Evolutionary conservation across 371 early-diverging fungal species (phyloP).

Genomic region (Rhizopus sp.): DNA sequence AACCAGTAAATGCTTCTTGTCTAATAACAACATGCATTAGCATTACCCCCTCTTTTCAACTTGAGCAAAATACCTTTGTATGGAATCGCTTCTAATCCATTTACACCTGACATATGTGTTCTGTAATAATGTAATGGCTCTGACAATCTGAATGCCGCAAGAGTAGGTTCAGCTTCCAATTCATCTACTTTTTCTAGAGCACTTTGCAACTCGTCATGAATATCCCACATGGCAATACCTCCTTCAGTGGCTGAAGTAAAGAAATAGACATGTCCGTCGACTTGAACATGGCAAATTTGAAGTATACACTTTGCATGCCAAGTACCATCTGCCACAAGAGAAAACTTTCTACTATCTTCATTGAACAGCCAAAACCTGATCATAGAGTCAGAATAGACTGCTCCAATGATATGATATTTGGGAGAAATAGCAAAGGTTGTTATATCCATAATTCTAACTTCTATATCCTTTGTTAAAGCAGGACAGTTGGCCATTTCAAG

Average conservation of each 20-base stretch:
- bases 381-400: slow-evolving; percentile 62
- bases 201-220: slow-evolving; percentile 33
- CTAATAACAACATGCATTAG: background rate
- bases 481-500: slow-evolving; percentile 58
- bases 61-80: slow-evolving; percentile 18
- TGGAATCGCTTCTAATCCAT: slow-evolving; percentile 40
- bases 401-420: slow-evolving; percentile 52
- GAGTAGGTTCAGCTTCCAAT: slow-evolving; percentile 35
- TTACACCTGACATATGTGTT: slow-evolving; percentile 60
- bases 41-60: background rate
- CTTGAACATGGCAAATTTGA: slow-evolving; percentile 47
- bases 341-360: slow-evolving; percentile 50
- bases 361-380: slow-evolving; percentile 65
- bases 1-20: slow-evolving; percentile 27
- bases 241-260: slow-evolving; percentile 66
- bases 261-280: slow-evolving; percentile 45
- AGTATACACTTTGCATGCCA: slow-evolving; percentile 62
- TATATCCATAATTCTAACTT: slow-evolving; percentile 64
- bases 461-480: slow-evolving; percentile 45
- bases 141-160: slow-evolving; percentile 30
- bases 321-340: slow-evolving; percentile 54
- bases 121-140: slow-evolving; percentile 37
- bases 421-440: slow-evolving; percentile 41
- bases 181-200: slow-evolving; percentile 17
- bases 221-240: slow-evolving; percentile 58